Conservation (phyloP, 192 early-diverging fungal species). For the Coemansia umbellata region DNA sequence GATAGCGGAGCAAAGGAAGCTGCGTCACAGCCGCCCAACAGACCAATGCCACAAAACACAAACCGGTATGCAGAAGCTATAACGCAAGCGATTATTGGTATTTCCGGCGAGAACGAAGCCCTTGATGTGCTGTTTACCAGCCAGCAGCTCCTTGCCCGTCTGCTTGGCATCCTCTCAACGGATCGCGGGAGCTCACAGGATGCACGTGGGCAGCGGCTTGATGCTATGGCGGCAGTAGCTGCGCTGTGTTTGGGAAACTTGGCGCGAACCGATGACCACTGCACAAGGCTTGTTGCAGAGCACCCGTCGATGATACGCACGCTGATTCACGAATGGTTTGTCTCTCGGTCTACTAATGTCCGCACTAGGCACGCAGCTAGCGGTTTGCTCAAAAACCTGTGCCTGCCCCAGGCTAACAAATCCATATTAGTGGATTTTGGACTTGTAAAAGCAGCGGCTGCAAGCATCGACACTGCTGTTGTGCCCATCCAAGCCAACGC, state of each 20-base stretch:
- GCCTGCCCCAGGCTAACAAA: slow-evolving; percentile 48
- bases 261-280: slow-evolving; percentile 66
- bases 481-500: slow-evolving; percentile 44
- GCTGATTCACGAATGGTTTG: slow-evolving; percentile 54
- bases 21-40: slow-evolving; percentile 16
- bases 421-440: slow-evolving; percentile 16
- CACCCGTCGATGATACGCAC: slow-evolving; percentile 49
- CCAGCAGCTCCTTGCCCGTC: slow-evolving; percentile 6
- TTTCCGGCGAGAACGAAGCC: slow-evolving; percentile 41
- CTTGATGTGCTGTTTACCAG: slow-evolving; percentile 31
- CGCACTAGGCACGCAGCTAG: slow-evolving; percentile 58
- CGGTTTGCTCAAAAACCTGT: slow-evolving; percentile 66
- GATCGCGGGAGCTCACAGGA: neutral
- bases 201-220: neutral
- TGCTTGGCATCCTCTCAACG: slow-evolving; percentile 13
- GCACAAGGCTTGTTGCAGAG: slow-evolving; percentile 57
- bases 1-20: neutral
- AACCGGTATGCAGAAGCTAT: slow-evolving; percentile 32
- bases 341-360: slow-evolving; percentile 40
- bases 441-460: slow-evolving; percentile 6
- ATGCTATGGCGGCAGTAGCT: slow-evolving; percentile 44
- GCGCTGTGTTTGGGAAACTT: slow-evolving; percentile 67
- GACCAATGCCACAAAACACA: slow-evolving; percentile 15
- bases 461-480: slow-evolving; percentile 29
- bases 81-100: slow-evolving; percentile 32